These are phyloP conservation scores for Lichtheimia corymbifera DNA, from an alignment of 371 early-diverging fungal species.

Conservation along the genomic window DNA sequence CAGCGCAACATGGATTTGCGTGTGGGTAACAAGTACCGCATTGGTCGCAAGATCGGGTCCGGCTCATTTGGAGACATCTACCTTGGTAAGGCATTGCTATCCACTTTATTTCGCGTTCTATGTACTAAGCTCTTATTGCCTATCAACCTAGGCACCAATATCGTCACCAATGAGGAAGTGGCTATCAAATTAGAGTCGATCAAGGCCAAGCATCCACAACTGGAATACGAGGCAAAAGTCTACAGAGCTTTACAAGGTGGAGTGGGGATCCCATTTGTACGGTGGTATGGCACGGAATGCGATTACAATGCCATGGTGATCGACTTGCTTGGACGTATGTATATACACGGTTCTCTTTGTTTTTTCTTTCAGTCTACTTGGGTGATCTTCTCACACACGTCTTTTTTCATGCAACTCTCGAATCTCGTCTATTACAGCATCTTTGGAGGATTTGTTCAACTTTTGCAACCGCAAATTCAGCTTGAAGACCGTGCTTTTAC, in stretches of 20 bases:
- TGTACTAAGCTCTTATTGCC: background rate
- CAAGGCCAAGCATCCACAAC: conserved; percentile 93
- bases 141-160: conserved; percentile 74
- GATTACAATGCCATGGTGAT: conserved; percentile 98
- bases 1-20: conserved; percentile 48
- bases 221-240: conserved; percentile 96
- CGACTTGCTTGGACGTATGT: conserved; percentile 94
- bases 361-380: background rate
- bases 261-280: conserved; percentile 95
- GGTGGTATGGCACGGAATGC: conserved; percentile 91
- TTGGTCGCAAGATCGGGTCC: conserved; percentile 97
- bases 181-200: conserved; percentile 95
- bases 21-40: conserved; percentile 92
- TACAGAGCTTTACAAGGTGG: conserved; percentile 94
- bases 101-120: background rate
- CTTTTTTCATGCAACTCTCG: background rate
- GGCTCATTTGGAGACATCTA: conserved; percentile 99
- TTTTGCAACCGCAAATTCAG: conserved; percentile 97
- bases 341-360: background rate
- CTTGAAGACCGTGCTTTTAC: conserved; percentile 96
- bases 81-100: conserved; percentile 67
- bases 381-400: too few relatives aligned
- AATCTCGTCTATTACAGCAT: conserved; percentile 37
- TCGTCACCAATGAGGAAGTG: conserved; percentile 93
- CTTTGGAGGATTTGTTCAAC: conserved; percentile 98